Base-by-base conservation (phyloP, 805 yeast genomes). In the Metschnikowia reukaufii region DNA sequence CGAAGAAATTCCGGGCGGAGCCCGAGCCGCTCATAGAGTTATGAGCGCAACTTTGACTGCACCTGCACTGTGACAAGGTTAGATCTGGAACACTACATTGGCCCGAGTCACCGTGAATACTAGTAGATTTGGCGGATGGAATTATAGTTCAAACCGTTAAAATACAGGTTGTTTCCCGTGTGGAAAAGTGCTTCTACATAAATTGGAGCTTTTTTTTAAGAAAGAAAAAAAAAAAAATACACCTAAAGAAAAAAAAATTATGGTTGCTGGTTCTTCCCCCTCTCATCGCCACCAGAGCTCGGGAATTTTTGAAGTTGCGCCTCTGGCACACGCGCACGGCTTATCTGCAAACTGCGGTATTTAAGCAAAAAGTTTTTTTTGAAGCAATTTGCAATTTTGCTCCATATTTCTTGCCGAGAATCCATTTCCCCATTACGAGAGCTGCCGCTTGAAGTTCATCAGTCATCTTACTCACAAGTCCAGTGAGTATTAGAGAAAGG, bases 361-460 rank as follows among this genome's bases (percentile, higher is more conserved):
- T 25, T 25, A 25, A 25, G 29, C 12, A 34, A 41, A 41, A 34
- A 32, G 6, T 19, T 31, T 39, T 39, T 41, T 17, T 13, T 10
- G 4, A 13, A 36, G 7, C 30, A 8, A 8, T 36, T 36, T 33
- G 29, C 27, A 20, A 36, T 15, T 27, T 27, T 6, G 4, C 12
- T n/a, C 42, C 10, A 10, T 10, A 38, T 33, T 38, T 37, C 42
- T 44, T 31, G 32, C 39, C 35, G 15, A 43, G 38, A 21, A 38
- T 23, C 23, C 20, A 12, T 37, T 44, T 34, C 12, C 36, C 39
- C 25, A 45, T 45, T 36, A 73, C 78, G 78, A 68, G 78, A 73
- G 78, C 78, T 73, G 78, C 78, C 78, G 78, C 76, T 64, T 73
- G 76, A 61, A 58, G 68, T 29, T 52, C 61, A 42, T 49, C 50